These are phyloP conservation scores for Trichoderma koningii DNA, from an alignment of 2,329 filamentous ascomycete species.

Conservation along the genomic window DNA sequence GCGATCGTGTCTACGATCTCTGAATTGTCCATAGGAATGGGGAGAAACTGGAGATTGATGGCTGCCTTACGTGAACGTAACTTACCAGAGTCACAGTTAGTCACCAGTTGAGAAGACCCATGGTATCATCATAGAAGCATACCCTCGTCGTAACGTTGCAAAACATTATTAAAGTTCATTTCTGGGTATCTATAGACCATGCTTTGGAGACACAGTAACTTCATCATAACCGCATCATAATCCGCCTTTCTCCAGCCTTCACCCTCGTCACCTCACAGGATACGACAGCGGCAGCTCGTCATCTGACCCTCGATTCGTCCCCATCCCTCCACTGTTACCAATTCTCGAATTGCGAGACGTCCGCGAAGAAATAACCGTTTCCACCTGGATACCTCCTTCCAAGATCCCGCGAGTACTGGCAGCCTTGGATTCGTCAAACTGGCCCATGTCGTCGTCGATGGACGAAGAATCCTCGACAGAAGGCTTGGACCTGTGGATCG, in stretches of 20 bases:
- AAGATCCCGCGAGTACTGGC: constrained; percentile 12
- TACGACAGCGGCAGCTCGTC: constrained; percentile 17
- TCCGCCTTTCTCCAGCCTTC: neutral
- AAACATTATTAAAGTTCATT: too few species aligned
- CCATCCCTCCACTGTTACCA: neutral
- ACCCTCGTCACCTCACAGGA: constrained; percentile 6
- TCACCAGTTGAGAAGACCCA: too few species aligned
- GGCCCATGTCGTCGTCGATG: constrained; percentile 15
- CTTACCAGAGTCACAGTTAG: too few species aligned
- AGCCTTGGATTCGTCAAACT: constrained; percentile 2
- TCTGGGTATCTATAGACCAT: too few species aligned
- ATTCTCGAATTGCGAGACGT: constrained; percentile 12
- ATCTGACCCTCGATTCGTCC: constrained; percentile 7
- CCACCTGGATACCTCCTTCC: constrained; percentile 9
- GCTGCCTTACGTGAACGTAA: too few species aligned
- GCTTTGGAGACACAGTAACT: neutral
- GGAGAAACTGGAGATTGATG: too few species aligned
- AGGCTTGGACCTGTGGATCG: neutral
- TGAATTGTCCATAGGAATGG: too few species aligned
- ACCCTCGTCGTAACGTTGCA: too few species aligned
- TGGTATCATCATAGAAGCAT: too few species aligned
- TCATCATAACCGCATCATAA: neutral
- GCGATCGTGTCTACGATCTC: too few species aligned
- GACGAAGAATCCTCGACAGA: constrained; percentile 7
- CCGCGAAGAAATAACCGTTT: constrained; percentile 7